phyloP scores from a whole-genome alignment of 2,329 filamentous ascomycete species.

The Penicillium frequentans region DNA sequence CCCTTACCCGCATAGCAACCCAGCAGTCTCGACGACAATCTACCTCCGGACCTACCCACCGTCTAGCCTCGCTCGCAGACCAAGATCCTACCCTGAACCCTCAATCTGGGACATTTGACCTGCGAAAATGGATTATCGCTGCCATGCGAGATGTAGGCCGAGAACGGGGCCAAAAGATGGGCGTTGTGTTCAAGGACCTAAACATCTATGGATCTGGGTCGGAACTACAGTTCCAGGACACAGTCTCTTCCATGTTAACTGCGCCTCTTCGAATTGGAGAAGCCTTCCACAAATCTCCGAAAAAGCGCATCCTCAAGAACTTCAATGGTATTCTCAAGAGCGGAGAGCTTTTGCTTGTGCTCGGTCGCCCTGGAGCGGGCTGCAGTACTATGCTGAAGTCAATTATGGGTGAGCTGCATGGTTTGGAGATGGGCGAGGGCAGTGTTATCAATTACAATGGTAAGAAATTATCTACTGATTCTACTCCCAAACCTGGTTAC shows the following conservation, averaged over 20 bases:
- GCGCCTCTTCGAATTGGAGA: conserved; percentile 20
- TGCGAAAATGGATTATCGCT: conserved; percentile 19
- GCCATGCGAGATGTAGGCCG: conserved; percentile 16
- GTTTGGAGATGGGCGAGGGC: conserved; percentile 66
- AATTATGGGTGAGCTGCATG: conserved; percentile 76
- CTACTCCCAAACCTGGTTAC: background rate
- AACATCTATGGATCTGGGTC: conserved; percentile 28
- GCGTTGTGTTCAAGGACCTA: conserved; percentile 24
- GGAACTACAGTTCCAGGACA: conserved; percentile 26
- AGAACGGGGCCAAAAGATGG: conserved; percentile 13
- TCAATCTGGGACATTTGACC: conserved; percentile 15
- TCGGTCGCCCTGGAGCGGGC: conserved; percentile 47
- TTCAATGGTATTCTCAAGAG: conserved; percentile 60
- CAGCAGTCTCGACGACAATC: conserved; percentile 20
- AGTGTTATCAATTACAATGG: conserved; percentile 81
- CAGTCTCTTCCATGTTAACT: conserved; percentile 19
- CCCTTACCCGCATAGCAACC: conserved; percentile 22
- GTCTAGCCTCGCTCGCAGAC: conserved; percentile 12
- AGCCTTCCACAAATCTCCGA: conserved; percentile 15
- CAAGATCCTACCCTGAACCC: conserved; percentile 20
- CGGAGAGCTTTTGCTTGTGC: conserved; percentile 54
- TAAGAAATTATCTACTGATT: conserved; percentile 16
- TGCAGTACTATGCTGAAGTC: conserved; percentile 84
- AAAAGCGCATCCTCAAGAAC: conserved; percentile 54
- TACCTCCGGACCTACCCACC: conserved; percentile 1